Base-by-base conservation (phyloP, 331 rosid genomes). In the Acacia concinna region DNA sequence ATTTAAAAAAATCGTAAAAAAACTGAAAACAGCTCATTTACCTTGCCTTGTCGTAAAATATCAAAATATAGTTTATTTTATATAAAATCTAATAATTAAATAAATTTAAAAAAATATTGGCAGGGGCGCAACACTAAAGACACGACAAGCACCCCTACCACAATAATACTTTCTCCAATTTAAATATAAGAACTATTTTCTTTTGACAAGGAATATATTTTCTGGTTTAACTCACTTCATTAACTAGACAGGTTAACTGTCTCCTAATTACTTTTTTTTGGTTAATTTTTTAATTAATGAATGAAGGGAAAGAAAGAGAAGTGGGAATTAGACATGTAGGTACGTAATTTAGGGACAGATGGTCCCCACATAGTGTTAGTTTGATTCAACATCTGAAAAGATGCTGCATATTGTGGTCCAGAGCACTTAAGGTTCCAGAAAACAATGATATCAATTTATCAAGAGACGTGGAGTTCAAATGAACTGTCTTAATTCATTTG, bases 351-450 rank as follows among this genome's bases (percentile, higher is more conserved):
- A 79, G 75, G 60, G 75, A n/a, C n/a, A n/a, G n/a, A 68, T 41
- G 73, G 68, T 20, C 82, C 85, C 87, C 86, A 77, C 89, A 10
- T 21, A 51, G 32, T 21, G 75, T 60, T 81, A 83, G 83, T 70
- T 70, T 79, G 83, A 84, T 77, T 86, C 85, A 86, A 81, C 86
- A 82, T 87, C 81, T 79, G 87, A 87, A 84, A 87, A 86, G 90
- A 89, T 86, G 89, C 87, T 68, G 79, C 62, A 54, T 27, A 32
- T 62, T 54, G 91, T 89, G 91, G 96, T 91, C 93, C 93, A 43
- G 78, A 87, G 73, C 34, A 60, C 75, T 60, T 52, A 47, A 83
- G 83, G 81, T 84, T 79, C 83, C 83, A 79, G 86, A 88, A 88
- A 85, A 85, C 87, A 87, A 88, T 83, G 84, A 87, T 81, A 78